phyloP scores from a whole-genome alignment of 345 rosid genomes.

The Pugionium cornutum region DNA sequence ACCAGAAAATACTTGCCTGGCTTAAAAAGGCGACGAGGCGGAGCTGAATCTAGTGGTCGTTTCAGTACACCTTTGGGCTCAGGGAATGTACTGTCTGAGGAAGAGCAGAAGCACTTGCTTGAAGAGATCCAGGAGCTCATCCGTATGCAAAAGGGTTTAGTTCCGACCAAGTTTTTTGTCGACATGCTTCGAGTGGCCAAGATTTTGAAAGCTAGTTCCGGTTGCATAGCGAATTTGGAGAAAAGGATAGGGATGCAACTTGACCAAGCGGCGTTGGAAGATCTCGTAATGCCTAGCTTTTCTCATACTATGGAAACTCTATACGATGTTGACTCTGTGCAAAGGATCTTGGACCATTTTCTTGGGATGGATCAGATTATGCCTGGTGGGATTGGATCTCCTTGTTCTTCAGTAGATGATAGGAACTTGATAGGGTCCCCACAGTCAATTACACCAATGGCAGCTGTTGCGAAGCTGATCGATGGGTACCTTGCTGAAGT shows the following conservation, averaged over 20 bases:
- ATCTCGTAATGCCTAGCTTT: slow-evolving; percentile 92
- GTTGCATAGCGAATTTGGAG: slow-evolving; percentile 69
- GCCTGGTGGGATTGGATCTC: slow-evolving; percentile 70
- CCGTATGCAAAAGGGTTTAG: slow-evolving; percentile 77
- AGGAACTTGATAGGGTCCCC: slow-evolving; percentile 85
- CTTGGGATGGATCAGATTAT: slow-evolving; percentile 76
- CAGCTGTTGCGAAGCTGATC: slow-evolving; percentile 87
- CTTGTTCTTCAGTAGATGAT: slow-evolving; percentile 74
- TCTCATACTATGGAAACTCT: slow-evolving; percentile 88
- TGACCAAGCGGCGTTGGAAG: slow-evolving; percentile 89
- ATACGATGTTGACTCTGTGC: slow-evolving; percentile 87
- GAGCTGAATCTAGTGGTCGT: slow-evolving; percentile 64
- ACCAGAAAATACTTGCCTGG: slow-evolving; percentile 86
- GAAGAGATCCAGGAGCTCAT: slow-evolving; percentile 75
- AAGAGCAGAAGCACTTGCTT: slow-evolving; percentile 75
- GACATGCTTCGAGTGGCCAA: slow-evolving; percentile 82
- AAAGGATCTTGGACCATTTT: slow-evolving; percentile 81
- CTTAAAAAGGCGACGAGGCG: slow-evolving; percentile 70
- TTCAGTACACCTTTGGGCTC: slow-evolving; percentile 51
- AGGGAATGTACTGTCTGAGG: slow-evolving; percentile 68
- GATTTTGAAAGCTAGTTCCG: slow-evolving; percentile 67
- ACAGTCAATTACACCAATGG: slow-evolving; percentile 66
- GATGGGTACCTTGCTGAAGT: slow-evolving; percentile 98
- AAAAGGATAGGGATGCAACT: slow-evolving; percentile 94
- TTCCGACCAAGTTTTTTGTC: slow-evolving; percentile 74